Evolutionary conservation across 495 filamentous ascomycete genomes (phyloP), one percentile per base, ranked within the genome.

Genomic region (Sordaria brevicollis): DNA sequence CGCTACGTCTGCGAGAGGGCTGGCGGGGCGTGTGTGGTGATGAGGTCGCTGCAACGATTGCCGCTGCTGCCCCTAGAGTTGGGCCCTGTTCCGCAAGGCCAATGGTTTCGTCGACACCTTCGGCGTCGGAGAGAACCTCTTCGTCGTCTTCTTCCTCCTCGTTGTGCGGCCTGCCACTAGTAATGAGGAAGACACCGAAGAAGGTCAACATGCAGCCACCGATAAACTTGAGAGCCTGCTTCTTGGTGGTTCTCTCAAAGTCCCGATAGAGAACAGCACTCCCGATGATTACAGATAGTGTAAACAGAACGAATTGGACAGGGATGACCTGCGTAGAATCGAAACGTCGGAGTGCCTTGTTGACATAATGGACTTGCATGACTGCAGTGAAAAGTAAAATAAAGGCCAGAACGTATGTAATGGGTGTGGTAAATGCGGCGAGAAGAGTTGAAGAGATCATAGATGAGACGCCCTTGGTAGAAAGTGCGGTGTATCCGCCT

Each of bases 251-350:
- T 4, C 89, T 90, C 76, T 97, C 89, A 75, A 99, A 99, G 79
- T 99, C 95, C 6, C 93, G 88, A 76, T 97, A 99, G 11, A 99
- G 80, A 33, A 99, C 84, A 1, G 95, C 93, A 77, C 92, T 96
- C 62, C 95, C 95, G 67, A 96, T 86, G 74, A 99, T 98, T 67
- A 99, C 95, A 2, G 90, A 96, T 6, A 99, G 83, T 0, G 95
- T 99, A 78, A 99, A 99, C 41, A 96, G 85, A 33, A 99, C 95
- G 73, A 99, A 99, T 76, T 99, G 95, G 13, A 92, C 93, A 2
- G 95, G 95, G 67, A 99, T 97, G 71, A 99, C 95, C 74, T 97
- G 93, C 0, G 95, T 99, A 0, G 94, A 94, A 78, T 97, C 93
- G 81, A 99, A 99, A 67, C 92, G 89, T 76, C 96, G 93, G 21